Conservation (phyloP, 2,329 filamentous ascomycete species). For the Aureobasidium namibiae region DNA sequence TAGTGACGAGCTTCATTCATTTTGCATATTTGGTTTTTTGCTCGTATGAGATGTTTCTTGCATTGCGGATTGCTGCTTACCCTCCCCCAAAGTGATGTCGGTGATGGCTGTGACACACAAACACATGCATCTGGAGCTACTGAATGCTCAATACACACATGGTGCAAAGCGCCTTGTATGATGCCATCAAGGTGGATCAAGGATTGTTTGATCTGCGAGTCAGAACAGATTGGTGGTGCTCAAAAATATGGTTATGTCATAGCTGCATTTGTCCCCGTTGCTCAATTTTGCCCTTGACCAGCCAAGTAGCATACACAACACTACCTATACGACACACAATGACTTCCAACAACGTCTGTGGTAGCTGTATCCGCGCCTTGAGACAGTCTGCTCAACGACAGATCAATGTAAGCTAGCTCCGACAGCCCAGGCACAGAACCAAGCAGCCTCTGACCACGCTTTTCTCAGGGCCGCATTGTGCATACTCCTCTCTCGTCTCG, state of each 20-base stretch:
- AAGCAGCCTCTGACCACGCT: conserved; percentile 6
- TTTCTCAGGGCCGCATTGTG: neutral
- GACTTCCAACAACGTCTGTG: conserved; percentile 19
- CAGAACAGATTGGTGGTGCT: no score
- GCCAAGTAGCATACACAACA: neutral
- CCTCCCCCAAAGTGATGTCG: no score
- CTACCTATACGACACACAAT: conserved; percentile 13
- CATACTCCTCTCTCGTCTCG: neutral
- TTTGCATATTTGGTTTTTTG: conserved; percentile 1
- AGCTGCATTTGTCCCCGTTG: neutral
- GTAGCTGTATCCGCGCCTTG: conserved; percentile 19
- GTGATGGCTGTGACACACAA: no score
- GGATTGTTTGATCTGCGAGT: no score
- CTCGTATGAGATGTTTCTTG: neutral
- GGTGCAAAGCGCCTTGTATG: no score
- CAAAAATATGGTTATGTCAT: no score
- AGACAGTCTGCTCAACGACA: conserved; percentile 14
- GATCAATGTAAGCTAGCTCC: conserved; percentile 13
- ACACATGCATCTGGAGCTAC: no score
- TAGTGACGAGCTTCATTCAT: conserved; percentile 4
- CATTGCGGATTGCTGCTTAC: no score
- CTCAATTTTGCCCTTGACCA: neutral
- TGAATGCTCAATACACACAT: no score
- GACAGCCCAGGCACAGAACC: conserved; percentile 12
- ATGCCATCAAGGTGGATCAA: conserved; percentile 9